A percentile compares a stretch with the other conserved stretches of the same genome.
Evolutionary conservation across 2,329 filamentous ascomycete species (phyloP).

Genomic region (Trichoderma koningii): DNA sequence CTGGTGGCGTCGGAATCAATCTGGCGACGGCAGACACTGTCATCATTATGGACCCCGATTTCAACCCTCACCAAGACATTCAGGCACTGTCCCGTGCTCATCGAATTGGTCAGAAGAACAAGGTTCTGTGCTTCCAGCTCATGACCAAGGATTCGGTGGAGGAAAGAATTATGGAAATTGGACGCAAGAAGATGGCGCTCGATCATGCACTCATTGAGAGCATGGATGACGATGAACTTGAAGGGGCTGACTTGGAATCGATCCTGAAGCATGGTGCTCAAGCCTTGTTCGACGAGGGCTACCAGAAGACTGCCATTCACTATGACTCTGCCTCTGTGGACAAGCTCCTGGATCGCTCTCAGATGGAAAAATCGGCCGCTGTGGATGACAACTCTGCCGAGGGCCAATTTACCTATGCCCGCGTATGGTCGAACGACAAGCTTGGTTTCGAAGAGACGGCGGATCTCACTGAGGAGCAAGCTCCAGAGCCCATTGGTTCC

Average conservation of each 20-base stretch:
- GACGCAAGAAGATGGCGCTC: constrained; percentile 91
- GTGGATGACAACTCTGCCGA: constrained; percentile 67
- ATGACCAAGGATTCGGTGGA: constrained; percentile 88
- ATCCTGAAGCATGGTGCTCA: constrained; percentile 86
- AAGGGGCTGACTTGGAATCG: constrained; percentile 77
- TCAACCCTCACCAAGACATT: constrained; percentile 97
- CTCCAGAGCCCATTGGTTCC: constrained; percentile 59
- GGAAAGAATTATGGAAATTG: constrained; percentile 95
- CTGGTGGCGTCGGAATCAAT: constrained; percentile 96
- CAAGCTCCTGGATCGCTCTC: constrained; percentile 82
- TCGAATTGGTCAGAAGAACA: constrained; percentile 93
- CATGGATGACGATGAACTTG: constrained; percentile 82
- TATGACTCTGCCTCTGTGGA: constrained; percentile 86
- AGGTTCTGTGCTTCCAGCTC: constrained; percentile 92
- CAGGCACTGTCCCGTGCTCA: constrained; percentile 94
- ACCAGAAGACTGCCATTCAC: constrained; percentile 69
- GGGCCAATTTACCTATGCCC: constrained; percentile 83
- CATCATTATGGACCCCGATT: constrained; percentile 95
- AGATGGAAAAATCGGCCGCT: constrained; percentile 70
- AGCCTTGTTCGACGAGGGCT: constrained; percentile 78
- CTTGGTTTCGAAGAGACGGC: constrained; percentile 66
- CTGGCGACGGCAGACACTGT: constrained; percentile 95
- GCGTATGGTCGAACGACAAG: constrained; percentile 87
- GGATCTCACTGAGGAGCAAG: constrained; percentile 53
- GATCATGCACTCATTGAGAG: constrained; percentile 93